Evolutionary conservation across 495 filamentous ascomycete species (phyloP).

Genomic region (Cercophora newfieldiana): DNA sequence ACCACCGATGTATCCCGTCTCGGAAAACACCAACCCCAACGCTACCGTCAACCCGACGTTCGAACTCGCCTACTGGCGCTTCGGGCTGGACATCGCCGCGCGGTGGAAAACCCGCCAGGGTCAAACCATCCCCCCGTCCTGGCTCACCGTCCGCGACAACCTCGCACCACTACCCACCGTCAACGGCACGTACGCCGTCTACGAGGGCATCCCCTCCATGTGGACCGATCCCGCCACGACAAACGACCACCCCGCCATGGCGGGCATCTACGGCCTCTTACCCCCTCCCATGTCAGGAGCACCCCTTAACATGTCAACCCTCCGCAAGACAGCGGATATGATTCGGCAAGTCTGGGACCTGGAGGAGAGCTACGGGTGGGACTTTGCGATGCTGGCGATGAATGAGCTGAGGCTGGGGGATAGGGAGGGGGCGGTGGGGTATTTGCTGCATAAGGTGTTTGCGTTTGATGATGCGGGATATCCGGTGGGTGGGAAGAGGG

Average conservation of each 20-base stretch:
- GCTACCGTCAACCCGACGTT: constrained; percentile 52
- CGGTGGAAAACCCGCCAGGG: constrained; percentile 43
- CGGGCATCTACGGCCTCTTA: constrained; percentile 50
- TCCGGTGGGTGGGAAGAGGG: constrained; percentile 50
- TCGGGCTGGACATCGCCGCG: constrained; percentile 47
- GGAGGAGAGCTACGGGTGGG: constrained; percentile 53
- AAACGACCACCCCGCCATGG: constrained; percentile 53
- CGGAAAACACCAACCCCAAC: constrained; percentile 54
- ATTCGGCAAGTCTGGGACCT: constrained; percentile 50
- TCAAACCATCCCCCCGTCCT: constrained; percentile 36
- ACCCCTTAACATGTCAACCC: constrained; percentile 40
- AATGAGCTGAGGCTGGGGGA: constrained; percentile 50
- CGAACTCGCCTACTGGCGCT: constrained; percentile 55
- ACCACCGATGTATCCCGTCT: constrained; percentile 54
- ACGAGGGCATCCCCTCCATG: constrained; percentile 53
- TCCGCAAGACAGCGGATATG: constrained; percentile 45
- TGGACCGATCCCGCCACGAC: constrained; percentile 46
- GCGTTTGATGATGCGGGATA: constrained; percentile 55
- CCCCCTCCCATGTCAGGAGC: constrained; percentile 44
- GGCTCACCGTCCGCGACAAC: constrained; percentile 44
- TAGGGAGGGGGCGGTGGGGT: constrained; percentile 46
- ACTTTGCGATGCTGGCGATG: constrained; percentile 57
- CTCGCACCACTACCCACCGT: constrained; percentile 49
- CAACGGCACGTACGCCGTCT: constrained; percentile 47
- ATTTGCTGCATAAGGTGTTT: constrained; percentile 49